These are phyloP conservation scores for Trichoderma harzianum DNA, from an alignment of 2,329 filamentous ascomycete genomes.

Conservation along the genomic window DNA sequence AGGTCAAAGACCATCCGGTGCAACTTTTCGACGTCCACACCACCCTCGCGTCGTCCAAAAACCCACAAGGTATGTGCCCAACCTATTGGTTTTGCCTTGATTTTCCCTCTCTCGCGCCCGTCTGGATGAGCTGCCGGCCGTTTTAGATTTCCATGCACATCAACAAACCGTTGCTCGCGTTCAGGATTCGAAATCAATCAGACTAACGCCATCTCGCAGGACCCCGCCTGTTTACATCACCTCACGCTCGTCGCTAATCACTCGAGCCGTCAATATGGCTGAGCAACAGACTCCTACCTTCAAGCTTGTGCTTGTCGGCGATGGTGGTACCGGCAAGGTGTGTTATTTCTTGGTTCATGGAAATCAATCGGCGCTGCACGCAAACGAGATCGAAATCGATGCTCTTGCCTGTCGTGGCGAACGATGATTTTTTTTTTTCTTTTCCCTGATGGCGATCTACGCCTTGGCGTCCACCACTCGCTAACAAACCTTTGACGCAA, in stretches of 20 bases:
- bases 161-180: background rate
- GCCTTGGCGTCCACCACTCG: background rate
- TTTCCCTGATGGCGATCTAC: background rate
- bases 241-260: constrained; percentile 25
- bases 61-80: constrained; percentile 22
- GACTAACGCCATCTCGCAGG: constrained; percentile 36
- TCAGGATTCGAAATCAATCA: constrained; percentile 16
- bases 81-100: background rate
- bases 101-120: background rate
- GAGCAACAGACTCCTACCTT: constrained; percentile 68
- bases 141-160: background rate
- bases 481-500: constrained; percentile 16
- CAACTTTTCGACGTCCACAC: constrained; percentile 36
- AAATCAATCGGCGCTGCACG: background rate
- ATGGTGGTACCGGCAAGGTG: constrained; percentile 99
- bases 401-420: constrained; percentile 11
- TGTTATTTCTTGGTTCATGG: constrained; percentile 22
- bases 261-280: constrained; percentile 58
- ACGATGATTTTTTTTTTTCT: constrained; percentile 18
- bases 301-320: constrained; percentile 99
- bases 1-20: constrained; percentile 33
- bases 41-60: constrained; percentile 30
- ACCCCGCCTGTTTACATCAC: constrained; percentile 49
- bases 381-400: constrained; percentile 35
- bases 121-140: background rate